These are phyloP conservation scores for Emmonsiellopsis sp. DNA, from an alignment of 2,329 filamentous ascomycete genomes.

Conservation along the genomic window DNA sequence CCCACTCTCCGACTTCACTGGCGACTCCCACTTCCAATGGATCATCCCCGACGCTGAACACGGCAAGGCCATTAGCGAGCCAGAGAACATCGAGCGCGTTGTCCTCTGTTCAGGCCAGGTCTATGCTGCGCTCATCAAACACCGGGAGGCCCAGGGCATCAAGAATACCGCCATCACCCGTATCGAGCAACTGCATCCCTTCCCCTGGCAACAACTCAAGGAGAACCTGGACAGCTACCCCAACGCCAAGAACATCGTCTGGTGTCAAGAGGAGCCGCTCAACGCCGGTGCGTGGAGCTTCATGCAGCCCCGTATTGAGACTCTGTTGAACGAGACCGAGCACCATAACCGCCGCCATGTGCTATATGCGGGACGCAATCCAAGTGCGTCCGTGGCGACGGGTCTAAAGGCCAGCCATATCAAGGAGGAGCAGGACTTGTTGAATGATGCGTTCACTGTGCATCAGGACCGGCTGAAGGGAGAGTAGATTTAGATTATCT, in stretches of 20 bases:
- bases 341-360: slow-evolving; percentile 88
- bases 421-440: slow-evolving; percentile 85
- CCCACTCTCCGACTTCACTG: slow-evolving; percentile 79
- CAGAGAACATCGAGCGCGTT: slow-evolving; percentile 85
- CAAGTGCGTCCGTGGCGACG: slow-evolving; percentile 87
- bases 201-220: slow-evolving; percentile 94
- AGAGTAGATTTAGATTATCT: slow-evolving; percentile 38
- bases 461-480: slow-evolving; percentile 60
- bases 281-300: slow-evolving; percentile 97
- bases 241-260: slow-evolving; percentile 95
- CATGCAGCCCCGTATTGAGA: slow-evolving; percentile 96
- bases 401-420: slow-evolving; percentile 79
- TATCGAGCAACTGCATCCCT: slow-evolving; percentile 95
- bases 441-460: slow-evolving; percentile 55
- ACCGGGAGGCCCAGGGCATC: slow-evolving; percentile 77
- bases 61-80: slow-evolving; percentile 63
- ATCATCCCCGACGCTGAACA: slow-evolving; percentile 89
- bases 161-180: slow-evolving; percentile 90
- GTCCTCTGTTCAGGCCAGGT: slow-evolving; percentile 94
- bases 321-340: slow-evolving; percentile 83
- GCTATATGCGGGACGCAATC: slow-evolving; percentile 92
- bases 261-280: slow-evolving; percentile 94
- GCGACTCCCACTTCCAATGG: slow-evolving; percentile 90
- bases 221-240: slow-evolving; percentile 96
- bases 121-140: slow-evolving; percentile 80